Evolutionary conservation across 2,329 filamentous ascomycete genomes (phyloP), one percentile per base, ranked within the genome.

Genomic region (Penicillium freii): DNA sequence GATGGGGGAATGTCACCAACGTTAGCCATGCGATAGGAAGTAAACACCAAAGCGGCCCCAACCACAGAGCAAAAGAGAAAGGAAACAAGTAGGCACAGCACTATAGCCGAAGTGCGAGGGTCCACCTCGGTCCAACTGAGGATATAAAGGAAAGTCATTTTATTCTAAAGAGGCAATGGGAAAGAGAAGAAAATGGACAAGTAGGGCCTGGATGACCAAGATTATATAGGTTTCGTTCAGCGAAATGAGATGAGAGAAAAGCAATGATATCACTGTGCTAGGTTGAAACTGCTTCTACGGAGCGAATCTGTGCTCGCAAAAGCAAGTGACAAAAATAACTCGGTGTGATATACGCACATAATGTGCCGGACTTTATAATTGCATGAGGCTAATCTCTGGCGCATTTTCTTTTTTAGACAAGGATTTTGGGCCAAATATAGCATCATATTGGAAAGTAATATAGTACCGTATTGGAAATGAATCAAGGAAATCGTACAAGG

Each of bases 21-120:
- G 49, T 65, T 65, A 8, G 57, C 49, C 38, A 62, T 44, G 6
- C 17, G 45, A 23, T 19, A 57, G 11, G 63, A 66, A 21, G 51
- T 61, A 42, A 57, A 23, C 2, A 61, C 38, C 25, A 65, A 55
- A 17, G 54, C 45, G n/a, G 34, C 19, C 6, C 51, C 6, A 40
- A 31, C 29, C 15, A 56, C 4, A 7, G 17, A 49, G 27, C 42
- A 56, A 39, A 56, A 34, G 17, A 25, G n/a, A 42, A 19, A 13
- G 7, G n/a, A 21, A 29, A 36, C 5, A 17, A 42, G 5, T n/a
- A 55, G 8, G 13, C 21, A 44, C 13, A 51, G 15, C 2, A 27
- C n/a, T 4, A 56, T 27, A 17, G n/a, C 17, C 3, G 23, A 17
- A 25, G 4, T 17, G 1, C 9, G 47, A 45, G 23, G 7, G 3